Percentiles rank a stretch among this genome's conserved stretches.
These are phyloP conservation scores for Colletotrichum musicola DNA, from an alignment of 2,329 filamentous ascomycete species.

Conservation along the genomic window DNA sequence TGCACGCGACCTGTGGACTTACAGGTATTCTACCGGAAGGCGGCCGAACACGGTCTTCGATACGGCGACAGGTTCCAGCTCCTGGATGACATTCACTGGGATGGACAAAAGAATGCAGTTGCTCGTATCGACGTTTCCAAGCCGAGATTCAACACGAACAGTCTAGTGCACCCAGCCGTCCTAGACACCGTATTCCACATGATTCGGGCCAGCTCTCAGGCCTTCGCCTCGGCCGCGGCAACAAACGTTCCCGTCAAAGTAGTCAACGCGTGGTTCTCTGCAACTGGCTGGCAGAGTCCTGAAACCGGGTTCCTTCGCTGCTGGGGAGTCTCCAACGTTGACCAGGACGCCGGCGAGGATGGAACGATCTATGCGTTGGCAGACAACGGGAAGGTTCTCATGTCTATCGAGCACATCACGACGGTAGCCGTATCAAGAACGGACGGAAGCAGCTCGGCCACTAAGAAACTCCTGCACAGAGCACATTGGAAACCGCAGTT, in stretches of 20 bases:
- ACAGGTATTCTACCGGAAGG: constrained; percentile 46
- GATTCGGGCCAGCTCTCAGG: constrained; percentile 42
- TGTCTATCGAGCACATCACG: constrained; percentile 43
- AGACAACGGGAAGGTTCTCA: constrained; percentile 47
- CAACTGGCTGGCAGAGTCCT: constrained; percentile 48
- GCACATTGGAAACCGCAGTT: constrained; percentile 55
- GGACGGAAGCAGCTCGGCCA: constrained; percentile 11
- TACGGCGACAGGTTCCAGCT: constrained; percentile 49
- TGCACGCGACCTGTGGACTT: constrained; percentile 43
- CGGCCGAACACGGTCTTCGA: constrained; percentile 44
- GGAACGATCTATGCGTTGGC: constrained; percentile 47
- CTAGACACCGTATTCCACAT: constrained; percentile 52
- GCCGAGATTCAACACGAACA: constrained; percentile 41
- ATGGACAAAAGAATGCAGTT: constrained; percentile 42
- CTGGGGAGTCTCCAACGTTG: constrained; percentile 39
- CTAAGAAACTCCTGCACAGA: constrained; percentile 48
- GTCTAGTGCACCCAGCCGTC: constrained; percentile 41
- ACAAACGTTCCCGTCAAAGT: constrained; percentile 48
- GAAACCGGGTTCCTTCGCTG: constrained; percentile 44
- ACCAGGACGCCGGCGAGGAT: constrained; percentile 42
- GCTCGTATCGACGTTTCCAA: constrained; percentile 43
- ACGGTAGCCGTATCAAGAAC: constrained; percentile 43
- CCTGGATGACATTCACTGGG: constrained; percentile 47
- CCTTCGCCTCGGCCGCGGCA: neutral
- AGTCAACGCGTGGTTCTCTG: constrained; percentile 49